These are phyloP conservation scores for Lagenaria siceraria DNA, from an alignment of 306 rosid species.

Conservation along the genomic window DNA sequence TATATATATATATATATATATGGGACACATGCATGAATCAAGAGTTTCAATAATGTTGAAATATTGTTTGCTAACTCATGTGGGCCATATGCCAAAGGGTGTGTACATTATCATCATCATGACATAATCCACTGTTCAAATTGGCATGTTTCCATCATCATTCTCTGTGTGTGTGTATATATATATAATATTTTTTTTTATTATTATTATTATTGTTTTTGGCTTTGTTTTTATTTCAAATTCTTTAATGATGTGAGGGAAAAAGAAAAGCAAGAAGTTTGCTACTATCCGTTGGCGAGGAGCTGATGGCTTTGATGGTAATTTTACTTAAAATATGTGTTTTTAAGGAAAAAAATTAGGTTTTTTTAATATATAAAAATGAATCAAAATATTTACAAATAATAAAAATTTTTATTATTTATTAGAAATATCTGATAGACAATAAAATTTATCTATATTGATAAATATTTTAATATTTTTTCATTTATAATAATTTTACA, in stretches of 20 bases:
- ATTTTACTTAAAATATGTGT: background rate
- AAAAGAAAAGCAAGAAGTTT: background rate
- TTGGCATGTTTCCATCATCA: slow-evolving; percentile 5
- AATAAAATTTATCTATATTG: no score
- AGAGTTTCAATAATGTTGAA: background rate
- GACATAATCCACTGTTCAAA: background rate
- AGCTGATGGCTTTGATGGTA: background rate
- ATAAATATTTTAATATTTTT: no score
- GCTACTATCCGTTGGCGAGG: slow-evolving; percentile 1
- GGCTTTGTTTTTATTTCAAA: background rate
- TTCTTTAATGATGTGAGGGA: background rate
- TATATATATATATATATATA: no score
- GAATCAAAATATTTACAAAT: no score
- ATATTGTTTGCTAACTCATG: background rate
- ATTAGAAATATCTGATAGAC: no score
- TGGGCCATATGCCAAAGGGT: background rate
- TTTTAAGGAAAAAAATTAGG: no score
- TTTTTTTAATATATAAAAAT: no score
- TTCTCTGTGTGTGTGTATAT: background rate
- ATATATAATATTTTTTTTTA: background rate
- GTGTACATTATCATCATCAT: slow-evolving; percentile 2
- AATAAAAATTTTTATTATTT: no score
- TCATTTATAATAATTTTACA: no score
- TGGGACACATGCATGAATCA: background rate
- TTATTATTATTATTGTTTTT: background rate